phyloP scores from a whole-genome alignment of 345 rosid species.

The Durio zibethinus region DNA sequence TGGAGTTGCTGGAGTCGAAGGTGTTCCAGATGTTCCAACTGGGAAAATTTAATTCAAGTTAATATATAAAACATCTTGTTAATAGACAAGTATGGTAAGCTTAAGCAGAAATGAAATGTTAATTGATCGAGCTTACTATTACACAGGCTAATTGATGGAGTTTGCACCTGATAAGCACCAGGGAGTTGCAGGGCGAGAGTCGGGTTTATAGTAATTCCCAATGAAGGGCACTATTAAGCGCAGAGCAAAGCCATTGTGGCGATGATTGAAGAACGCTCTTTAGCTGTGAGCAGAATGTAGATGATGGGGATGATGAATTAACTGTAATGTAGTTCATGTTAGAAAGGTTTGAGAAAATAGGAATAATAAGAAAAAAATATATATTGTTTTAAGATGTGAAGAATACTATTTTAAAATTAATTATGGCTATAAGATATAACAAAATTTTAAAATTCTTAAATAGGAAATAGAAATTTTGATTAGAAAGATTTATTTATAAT shows the following conservation, averaged over 20 bases:
- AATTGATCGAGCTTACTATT: constrained; percentile 16
- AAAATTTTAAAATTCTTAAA: too few relatives aligned
- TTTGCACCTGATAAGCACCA: constrained; percentile 54
- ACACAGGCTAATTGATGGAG: constrained; percentile 59
- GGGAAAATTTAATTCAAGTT: neutral
- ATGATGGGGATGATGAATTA: constrained; percentile 60
- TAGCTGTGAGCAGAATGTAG: constrained; percentile 62
- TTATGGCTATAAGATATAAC: too few relatives aligned
- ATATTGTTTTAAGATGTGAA: too few relatives aligned
- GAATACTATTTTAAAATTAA: too few relatives aligned
- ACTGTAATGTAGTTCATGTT: constrained; percentile 53
- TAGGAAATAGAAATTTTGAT: too few relatives aligned
- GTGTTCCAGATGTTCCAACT: neutral
- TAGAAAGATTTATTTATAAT: too few relatives aligned
- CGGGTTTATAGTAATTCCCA: constrained; percentile 57
- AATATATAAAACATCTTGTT: too few relatives aligned
- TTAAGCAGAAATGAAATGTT: neutral
- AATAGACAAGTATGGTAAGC: neutral
- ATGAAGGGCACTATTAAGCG: constrained; percentile 38
- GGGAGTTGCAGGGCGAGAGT: constrained; percentile 70
- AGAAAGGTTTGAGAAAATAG: too few relatives aligned
- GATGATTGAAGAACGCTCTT: constrained; percentile 47
- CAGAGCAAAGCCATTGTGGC: constrained; percentile 65
- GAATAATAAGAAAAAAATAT: too few relatives aligned
- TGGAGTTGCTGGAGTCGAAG: constrained; percentile 31